Conservation (phyloP, 1,284 basidiomycete species). For the Cystodermella granulosa region DNA sequence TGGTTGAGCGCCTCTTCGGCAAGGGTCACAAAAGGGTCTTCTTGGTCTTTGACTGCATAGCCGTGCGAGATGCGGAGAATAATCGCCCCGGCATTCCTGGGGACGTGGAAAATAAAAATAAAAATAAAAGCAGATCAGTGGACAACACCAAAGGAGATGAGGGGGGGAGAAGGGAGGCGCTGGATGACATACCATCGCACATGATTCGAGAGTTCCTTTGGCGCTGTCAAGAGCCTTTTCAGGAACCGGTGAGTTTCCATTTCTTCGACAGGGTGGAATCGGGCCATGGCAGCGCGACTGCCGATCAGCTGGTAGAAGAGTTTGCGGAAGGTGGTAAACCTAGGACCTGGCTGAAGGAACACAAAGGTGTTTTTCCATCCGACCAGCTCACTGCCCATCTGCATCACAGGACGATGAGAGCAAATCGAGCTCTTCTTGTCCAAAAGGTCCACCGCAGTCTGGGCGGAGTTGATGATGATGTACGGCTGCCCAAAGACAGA, state of each 20-base stretch:
- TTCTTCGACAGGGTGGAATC: constrained; percentile 41
- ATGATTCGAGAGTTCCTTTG: constrained; percentile 43
- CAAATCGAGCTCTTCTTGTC: constrained; percentile 38
- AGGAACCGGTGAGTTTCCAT: constrained; percentile 47
- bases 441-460: constrained; percentile 36
- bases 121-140: too few species aligned
- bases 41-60: constrained; percentile 40
- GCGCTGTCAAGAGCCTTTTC: constrained; percentile 41
- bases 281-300: constrained; percentile 26
- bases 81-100: constrained; percentile 46
- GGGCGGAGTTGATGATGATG: constrained; percentile 35
- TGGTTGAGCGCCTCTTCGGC: constrained; percentile 43
- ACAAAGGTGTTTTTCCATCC: constrained; percentile 36
- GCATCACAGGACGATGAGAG: constrained; percentile 38
- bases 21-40: constrained; percentile 47
- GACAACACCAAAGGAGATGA: too few species aligned
- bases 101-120: too few species aligned
- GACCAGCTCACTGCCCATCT: constrained; percentile 37
- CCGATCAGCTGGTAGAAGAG: constrained; percentile 46
- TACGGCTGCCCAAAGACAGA: constrained; percentile 38
- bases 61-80: constrained; percentile 52
- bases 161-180: too few species aligned
- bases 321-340: constrained; percentile 48
- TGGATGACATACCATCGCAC: constrained; percentile 46
- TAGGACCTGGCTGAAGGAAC: constrained; percentile 42